These are phyloP conservation scores for Limonium bicolor DNA, from an alignment of 148 eudicot species.

Conservation along the genomic window DNA sequence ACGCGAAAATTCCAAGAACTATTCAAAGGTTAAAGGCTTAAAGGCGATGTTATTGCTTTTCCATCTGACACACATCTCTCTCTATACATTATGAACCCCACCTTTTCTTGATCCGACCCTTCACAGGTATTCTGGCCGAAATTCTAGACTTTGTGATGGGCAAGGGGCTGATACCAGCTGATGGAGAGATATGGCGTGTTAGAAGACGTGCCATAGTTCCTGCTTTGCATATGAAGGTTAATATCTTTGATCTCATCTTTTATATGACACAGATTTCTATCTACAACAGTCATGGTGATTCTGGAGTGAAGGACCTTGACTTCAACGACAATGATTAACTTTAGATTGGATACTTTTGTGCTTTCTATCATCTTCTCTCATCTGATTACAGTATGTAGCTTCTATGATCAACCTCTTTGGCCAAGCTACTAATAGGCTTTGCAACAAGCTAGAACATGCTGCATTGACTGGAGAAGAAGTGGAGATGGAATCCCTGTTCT, in stretches of 20 bases:
- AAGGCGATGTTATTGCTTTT: not conserved
- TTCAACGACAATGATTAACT: no score
- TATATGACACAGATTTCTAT: no score
- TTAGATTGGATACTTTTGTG: not conserved
- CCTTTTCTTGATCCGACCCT: constrained; percentile 2
- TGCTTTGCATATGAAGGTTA: constrained; percentile 89
- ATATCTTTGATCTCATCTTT: not conserved
- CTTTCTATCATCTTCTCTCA: not conserved
- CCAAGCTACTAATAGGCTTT: constrained; percentile 78
- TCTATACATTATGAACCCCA: not conserved
- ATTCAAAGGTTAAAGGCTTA: constrained; percentile 68
- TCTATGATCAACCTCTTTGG: constrained; percentile 83
- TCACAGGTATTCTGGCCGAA: constrained; percentile 85
- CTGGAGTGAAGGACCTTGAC: no score
- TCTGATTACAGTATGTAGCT: constrained; percentile 58
- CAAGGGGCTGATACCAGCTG: constrained; percentile 96
- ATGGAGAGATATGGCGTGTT: constrained; percentile 93
- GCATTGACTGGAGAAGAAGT: constrained; percentile 75
- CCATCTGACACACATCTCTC: not conserved
- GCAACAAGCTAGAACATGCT: constrained; percentile 75
- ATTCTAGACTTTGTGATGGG: constrained; percentile 98
- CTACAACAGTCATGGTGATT: no score
- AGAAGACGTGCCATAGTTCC: constrained; percentile 96
- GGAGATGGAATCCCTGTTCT: constrained; percentile 97
- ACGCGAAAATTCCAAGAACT: constrained; percentile 73